phyloP scores from a whole-genome alignment of 2,329 filamentous ascomycete species.

The Didymosphaeria variabile region DNA sequence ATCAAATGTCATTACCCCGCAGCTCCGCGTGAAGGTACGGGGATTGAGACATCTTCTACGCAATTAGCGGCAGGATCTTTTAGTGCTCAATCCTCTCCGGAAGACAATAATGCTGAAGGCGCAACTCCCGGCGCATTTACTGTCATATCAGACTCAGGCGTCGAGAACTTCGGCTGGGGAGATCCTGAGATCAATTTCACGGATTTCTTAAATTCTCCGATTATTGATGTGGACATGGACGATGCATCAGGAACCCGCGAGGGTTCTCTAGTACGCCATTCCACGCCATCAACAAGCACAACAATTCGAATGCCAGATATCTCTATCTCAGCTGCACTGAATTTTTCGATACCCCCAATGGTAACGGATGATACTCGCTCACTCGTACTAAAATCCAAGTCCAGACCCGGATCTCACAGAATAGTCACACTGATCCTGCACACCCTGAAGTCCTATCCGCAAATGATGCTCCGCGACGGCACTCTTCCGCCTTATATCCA shows the following conservation, averaged over 20 bases:
- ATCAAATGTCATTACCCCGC: constrained; percentile 51
- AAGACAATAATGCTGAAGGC: background rate
- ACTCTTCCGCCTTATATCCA: constrained; percentile 57
- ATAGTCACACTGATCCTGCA: constrained; percentile 51
- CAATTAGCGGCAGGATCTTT: background rate
- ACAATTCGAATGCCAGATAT: background rate
- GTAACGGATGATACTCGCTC: constrained; percentile 33
- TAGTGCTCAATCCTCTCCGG: background rate
- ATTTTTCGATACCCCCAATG: constrained; percentile 32
- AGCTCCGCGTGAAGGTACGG: constrained; percentile 15
- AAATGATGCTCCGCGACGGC: constrained; percentile 51
- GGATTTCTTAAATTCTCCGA: constrained; percentile 25
- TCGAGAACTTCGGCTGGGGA: constrained; percentile 28
- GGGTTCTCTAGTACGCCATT: constrained; percentile 23
- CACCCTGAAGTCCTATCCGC: constrained; percentile 54
- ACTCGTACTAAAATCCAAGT: constrained; percentile 37
- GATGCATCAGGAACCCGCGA: constrained; percentile 17
- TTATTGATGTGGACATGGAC: constrained; percentile 21
- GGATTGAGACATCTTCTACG: background rate
- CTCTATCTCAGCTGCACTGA: constrained; percentile 13
- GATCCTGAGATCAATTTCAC: constrained; percentile 29
- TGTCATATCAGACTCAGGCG: background rate
- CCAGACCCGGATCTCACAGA: constrained; percentile 40
- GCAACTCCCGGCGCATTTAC: background rate
- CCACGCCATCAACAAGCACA: constrained; percentile 21